Evolutionary conservation across 2,329 filamentous ascomycete genomes (phyloP).

Genomic region (Trichoderma breve): DNA sequence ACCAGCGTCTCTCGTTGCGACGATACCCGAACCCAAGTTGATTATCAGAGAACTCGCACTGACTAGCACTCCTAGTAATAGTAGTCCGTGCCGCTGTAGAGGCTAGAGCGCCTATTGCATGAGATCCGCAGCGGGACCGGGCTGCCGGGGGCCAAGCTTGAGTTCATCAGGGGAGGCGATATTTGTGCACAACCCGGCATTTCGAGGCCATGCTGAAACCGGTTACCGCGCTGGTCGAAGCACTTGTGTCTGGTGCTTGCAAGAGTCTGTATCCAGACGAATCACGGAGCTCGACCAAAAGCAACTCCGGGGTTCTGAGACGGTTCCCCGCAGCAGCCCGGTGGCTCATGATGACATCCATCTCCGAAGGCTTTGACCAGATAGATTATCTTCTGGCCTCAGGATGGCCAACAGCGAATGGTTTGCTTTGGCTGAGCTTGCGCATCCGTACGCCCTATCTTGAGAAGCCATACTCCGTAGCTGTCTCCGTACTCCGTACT

Average conservation of each 20-base stretch:
- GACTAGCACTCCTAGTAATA: background rate
- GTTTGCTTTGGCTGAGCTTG: background rate
- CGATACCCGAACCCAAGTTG: constrained; percentile 7
- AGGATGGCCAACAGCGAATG: background rate
- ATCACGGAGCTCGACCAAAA: constrained; percentile 1
- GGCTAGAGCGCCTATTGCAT: constrained; percentile 12
- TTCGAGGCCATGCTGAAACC: background rate
- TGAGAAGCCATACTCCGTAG: background rate
- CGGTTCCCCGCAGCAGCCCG: constrained; percentile 7
- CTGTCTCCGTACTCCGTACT: background rate
- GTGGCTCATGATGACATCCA: constrained; percentile 26
- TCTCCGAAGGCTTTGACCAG: background rate
- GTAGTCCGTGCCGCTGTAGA: background rate
- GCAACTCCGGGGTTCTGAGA: background rate
- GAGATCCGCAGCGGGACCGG: constrained; percentile 18
- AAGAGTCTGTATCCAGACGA: background rate
- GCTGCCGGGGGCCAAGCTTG: constrained; percentile 8
- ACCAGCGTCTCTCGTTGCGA: constrained; percentile 1
- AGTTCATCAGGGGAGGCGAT: constrained; percentile 12
- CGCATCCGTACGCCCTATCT: constrained; percentile 3
- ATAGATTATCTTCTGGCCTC: background rate
- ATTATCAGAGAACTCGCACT: background rate
- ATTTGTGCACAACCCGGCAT: constrained; percentile 10
- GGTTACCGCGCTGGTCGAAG: background rate
- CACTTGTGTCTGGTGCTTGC: background rate